Evolutionary conservation across 2,329 filamentous ascomycete species (phyloP).

Genomic region (Colletotrichum karsti): DNA sequence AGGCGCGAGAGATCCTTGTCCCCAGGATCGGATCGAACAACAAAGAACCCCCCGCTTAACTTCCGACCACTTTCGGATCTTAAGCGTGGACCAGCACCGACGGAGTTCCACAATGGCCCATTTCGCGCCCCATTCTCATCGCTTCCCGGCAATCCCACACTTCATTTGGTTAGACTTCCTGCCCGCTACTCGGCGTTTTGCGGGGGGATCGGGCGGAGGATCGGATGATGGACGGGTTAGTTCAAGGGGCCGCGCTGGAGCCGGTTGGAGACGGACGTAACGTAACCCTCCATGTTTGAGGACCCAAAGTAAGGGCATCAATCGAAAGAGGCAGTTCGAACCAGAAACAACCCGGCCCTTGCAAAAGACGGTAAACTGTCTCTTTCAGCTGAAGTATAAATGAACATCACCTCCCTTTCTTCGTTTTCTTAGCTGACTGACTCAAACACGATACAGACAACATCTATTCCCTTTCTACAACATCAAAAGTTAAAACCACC

Average conservation of each 20-base stretch:
- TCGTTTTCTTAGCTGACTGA: neutral
- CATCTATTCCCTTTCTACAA: neutral
- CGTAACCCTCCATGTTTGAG: neutral
- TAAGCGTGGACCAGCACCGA: neutral
- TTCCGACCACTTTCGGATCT: conserved; percentile 9
- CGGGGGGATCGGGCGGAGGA: neutral
- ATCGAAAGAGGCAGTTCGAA: neutral
- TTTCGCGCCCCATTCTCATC: neutral
- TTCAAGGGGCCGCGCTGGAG: neutral
- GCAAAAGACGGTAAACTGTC: neutral
- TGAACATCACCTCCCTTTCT: neutral
- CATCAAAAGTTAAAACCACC: neutral
- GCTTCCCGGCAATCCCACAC: neutral
- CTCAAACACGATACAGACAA: too few species aligned
- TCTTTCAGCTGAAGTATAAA: conserved; percentile 1
- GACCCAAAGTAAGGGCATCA: neutral
- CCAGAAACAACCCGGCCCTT: neutral
- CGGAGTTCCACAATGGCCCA: neutral
- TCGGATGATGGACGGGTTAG: neutral
- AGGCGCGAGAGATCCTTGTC: neutral
- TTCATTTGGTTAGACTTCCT: neutral
- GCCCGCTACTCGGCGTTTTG: neutral
- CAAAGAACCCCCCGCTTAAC: neutral
- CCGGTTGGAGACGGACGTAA: neutral
- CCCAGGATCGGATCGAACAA: too few species aligned